A percentile compares a stretch with the other conserved stretches of the same genome.
Evolutionary conservation across 192 early-diverging fungal species (phyloP).

Genomic region (Coemansia sp.): DNA sequence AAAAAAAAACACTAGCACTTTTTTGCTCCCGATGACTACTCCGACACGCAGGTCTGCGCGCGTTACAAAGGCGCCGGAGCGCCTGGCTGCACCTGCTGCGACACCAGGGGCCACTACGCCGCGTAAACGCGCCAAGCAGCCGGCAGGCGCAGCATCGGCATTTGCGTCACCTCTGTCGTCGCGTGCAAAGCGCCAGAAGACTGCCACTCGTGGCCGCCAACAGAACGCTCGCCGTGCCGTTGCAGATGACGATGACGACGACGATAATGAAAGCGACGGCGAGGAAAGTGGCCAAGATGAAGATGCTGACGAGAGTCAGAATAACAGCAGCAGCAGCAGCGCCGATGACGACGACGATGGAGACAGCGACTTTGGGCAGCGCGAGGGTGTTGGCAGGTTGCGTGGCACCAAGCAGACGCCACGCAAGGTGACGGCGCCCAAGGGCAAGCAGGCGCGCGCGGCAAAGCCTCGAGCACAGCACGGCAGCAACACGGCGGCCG

Average conservation of each 20-base stretch:
- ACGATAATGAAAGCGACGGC: too few relatives aligned
- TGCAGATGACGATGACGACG: too few relatives aligned
- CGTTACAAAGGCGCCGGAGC: conserved; percentile 30
- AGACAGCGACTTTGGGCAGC: conserved; percentile 28
- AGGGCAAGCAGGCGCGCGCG: not conserved
- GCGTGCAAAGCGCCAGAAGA: conserved; percentile 25
- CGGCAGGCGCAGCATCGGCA: conserved; percentile 8
- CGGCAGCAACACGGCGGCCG: not conserved
- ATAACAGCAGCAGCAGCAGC: too few relatives aligned
- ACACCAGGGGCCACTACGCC: conserved; percentile 20
- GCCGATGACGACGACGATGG: conserved; percentile 36
- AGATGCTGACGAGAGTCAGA: not conserved
- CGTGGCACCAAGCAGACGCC: conserved; percentile 12
- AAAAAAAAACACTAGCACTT: too few relatives aligned
- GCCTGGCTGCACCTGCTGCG: conserved; percentile 14
- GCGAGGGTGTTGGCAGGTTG: not conserved
- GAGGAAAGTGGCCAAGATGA: conserved; percentile 2
- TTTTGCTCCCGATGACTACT: conserved; percentile 20
- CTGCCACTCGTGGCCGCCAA: not conserved
- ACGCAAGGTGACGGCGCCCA: conserved; percentile 12
- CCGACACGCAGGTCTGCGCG: conserved; percentile 41
- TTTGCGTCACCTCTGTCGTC: conserved; percentile 16
- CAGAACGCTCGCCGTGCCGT: too few relatives aligned
- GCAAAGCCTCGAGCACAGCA: not conserved
- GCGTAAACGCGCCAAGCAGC: conserved; percentile 27